Evolutionary conservation across 2,329 filamentous ascomycete species (phyloP).

Genomic region (Arthrobotrys entomopaga): DNA sequence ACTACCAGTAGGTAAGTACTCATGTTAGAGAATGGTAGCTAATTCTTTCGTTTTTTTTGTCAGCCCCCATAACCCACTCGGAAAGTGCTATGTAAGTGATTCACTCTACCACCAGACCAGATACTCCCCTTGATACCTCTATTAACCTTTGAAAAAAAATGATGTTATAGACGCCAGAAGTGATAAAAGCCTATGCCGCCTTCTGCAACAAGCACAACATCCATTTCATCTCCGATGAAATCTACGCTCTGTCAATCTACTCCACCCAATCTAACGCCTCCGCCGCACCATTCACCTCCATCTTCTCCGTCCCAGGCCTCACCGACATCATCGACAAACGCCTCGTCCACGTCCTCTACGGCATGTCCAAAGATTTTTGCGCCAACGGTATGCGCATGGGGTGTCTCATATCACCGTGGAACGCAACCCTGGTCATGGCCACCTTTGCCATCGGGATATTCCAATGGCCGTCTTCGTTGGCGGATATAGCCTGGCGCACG

Average conservation of each 20-base stretch:
- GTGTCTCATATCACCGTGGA: constrained; percentile 66
- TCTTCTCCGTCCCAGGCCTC: constrained; percentile 62
- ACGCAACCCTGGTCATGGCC: constrained; percentile 62
- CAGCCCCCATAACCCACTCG: constrained; percentile 61
- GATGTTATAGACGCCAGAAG: constrained; percentile 56
- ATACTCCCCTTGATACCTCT: not conserved
- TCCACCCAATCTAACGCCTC: constrained; percentile 61
- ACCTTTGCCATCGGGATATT: constrained; percentile 64
- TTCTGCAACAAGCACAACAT: constrained; percentile 67
- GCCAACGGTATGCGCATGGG: constrained; percentile 69
- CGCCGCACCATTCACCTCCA: constrained; percentile 64
- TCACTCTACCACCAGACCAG: not conserved
- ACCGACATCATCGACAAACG: constrained; percentile 63
- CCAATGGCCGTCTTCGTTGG: constrained; percentile 65
- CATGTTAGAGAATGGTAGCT: not conserved
- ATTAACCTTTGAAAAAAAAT: constrained; percentile 4
- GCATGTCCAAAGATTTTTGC: constrained; percentile 68
- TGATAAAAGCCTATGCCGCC: constrained; percentile 61
- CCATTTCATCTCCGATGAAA: constrained; percentile 70
- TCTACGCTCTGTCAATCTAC: constrained; percentile 69
- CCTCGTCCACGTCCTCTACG: constrained; percentile 67
- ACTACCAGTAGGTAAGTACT: too few relatives aligned
- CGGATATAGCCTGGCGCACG: constrained; percentile 63
- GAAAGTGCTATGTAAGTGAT: constrained; percentile 59
- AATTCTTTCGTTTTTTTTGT: not conserved